phyloP scores from a whole-genome alignment of 768 basidiomycete genomes.

The Lyophyllum atratum region DNA sequence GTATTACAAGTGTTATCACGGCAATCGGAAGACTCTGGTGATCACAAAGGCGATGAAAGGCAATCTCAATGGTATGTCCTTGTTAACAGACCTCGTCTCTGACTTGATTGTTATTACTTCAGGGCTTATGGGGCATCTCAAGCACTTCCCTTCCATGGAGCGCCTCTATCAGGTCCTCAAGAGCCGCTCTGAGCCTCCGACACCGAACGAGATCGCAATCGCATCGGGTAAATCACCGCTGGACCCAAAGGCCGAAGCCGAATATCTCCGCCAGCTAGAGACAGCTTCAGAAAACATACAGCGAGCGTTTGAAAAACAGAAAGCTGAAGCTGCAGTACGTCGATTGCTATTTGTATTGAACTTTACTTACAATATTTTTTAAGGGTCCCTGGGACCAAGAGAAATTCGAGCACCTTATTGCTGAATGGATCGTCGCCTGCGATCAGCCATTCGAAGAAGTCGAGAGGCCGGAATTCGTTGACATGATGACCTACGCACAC shows the following conservation, averaged over 20 bases:
- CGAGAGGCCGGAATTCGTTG: slow-evolving; percentile 16
- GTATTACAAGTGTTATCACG: slow-evolving; percentile 1
- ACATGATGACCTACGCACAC: slow-evolving; percentile 17
- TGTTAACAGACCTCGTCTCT: background rate
- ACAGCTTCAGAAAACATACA: background rate
- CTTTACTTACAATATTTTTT: background rate
- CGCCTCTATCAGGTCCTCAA: background rate
- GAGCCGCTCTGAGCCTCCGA: background rate
- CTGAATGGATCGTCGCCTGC: slow-evolving; percentile 1
- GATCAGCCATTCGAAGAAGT: slow-evolving; percentile 23
- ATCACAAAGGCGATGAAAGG: slow-evolving; percentile 4
- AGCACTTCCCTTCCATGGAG: background rate
- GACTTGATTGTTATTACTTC: background rate
- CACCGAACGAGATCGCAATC: background rate
- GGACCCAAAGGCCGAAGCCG: background rate
- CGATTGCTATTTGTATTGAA: too few relatives aligned
- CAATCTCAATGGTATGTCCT: slow-evolving; percentile 2
- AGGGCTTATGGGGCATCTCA: background rate
- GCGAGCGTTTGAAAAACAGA: slow-evolving; percentile 4
- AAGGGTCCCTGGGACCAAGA: slow-evolving; percentile 5
- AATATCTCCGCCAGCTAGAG: background rate
- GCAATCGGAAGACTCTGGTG: background rate
- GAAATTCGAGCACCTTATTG: background rate
- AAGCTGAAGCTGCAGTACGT: background rate
- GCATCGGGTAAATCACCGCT: background rate